These are phyloP conservation scores for Penicillium arizonense DNA, from an alignment of 495 filamentous ascomycete species.

Conservation along the genomic window DNA sequence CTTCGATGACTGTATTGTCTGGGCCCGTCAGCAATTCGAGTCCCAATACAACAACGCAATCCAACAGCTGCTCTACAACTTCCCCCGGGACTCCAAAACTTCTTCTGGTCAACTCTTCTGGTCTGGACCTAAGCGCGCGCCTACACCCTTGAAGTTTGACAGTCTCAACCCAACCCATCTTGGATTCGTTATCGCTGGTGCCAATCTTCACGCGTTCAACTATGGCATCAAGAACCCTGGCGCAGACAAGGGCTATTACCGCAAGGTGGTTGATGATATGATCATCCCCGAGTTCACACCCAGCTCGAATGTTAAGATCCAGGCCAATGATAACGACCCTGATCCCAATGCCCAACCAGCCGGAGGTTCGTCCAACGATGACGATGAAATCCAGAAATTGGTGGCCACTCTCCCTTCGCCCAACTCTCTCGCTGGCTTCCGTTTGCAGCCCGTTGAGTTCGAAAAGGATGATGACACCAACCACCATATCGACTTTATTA, in stretches of 20 bases:
- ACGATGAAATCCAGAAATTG: conserved; percentile 67
- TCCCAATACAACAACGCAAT: conserved; percentile 97
- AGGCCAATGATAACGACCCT: conserved; percentile 91
- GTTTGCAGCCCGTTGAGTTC: conserved; percentile 89
- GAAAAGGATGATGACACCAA: conserved; percentile 99
- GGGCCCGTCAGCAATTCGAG: conserved; percentile 93
- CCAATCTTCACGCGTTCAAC: conserved; percentile 96
- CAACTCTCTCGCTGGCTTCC: conserved; percentile 79
- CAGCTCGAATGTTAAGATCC: conserved; percentile 91
- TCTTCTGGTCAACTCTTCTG: conserved; percentile 91
- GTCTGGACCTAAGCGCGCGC: conserved; percentile 98
- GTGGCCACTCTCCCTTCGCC: conserved; percentile 67
- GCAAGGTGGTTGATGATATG: conserved; percentile 82
- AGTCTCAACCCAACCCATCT: conserved; percentile 79
- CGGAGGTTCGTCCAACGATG: conserved; percentile 62
- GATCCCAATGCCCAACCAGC: conserved; percentile 75
- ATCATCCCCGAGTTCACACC: conserved; percentile 96
- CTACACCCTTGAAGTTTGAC: conserved; percentile 87
- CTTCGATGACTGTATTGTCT: conserved; percentile 93
- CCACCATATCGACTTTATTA: conserved; percentile 99
- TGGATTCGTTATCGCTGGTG: conserved; percentile 80
- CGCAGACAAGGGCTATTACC: conserved; percentile 64
- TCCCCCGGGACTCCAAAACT: conserved; percentile 89
- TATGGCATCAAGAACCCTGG: conserved; percentile 83
- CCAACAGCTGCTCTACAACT: conserved; percentile 94